Evolutionary conservation across 208 protist genomes (phyloP).

Genomic region (Trypanosoma theileri): DNA sequence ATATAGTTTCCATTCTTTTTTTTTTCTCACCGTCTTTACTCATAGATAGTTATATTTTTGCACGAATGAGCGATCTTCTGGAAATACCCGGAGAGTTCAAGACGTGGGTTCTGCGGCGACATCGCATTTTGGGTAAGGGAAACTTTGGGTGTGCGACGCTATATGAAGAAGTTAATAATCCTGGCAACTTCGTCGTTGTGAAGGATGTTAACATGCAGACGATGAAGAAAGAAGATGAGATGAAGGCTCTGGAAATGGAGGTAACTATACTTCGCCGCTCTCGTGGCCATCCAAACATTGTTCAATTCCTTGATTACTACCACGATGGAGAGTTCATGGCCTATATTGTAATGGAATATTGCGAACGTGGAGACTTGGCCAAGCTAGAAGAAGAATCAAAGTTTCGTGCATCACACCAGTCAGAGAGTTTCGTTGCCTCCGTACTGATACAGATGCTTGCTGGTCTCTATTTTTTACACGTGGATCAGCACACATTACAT

Average conservation of each 20-base stretch:
- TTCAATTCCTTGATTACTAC: constrained; percentile 67
- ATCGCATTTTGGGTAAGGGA: constrained; percentile 78
- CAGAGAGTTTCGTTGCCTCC: constrained; percentile 55
- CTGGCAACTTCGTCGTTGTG: constrained; percentile 49
- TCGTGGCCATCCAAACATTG: constrained; percentile 57
- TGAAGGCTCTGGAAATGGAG: constrained; percentile 58
- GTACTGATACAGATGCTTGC: constrained; percentile 48
- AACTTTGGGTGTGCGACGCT: constrained; percentile 81
- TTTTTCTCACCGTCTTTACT: neutral
- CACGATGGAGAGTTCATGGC: constrained; percentile 52
- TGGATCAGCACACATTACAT: constrained; percentile 49
- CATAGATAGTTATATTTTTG: too few species aligned
- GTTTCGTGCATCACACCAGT: constrained; percentile 15
- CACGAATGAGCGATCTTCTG: constrained; percentile 14
- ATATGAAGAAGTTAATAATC: constrained; percentile 33
- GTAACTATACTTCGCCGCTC: constrained; percentile 45
- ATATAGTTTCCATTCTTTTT: neutral
- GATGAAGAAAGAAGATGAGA: constrained; percentile 58
- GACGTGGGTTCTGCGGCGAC: constrained; percentile 36
- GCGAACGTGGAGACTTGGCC: constrained; percentile 64
- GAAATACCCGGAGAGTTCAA: constrained; percentile 26
- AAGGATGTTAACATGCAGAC: constrained; percentile 85
- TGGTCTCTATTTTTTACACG: constrained; percentile 37
- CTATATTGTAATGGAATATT: constrained; percentile 87
- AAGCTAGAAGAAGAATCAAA: constrained; percentile 38